Percentiles rank a stretch among this genome's conserved stretches.
Evolutionary conservation across 768 basidiomycete genomes (phyloP).

Genomic region (Cystobasidium onofrii): DNA sequence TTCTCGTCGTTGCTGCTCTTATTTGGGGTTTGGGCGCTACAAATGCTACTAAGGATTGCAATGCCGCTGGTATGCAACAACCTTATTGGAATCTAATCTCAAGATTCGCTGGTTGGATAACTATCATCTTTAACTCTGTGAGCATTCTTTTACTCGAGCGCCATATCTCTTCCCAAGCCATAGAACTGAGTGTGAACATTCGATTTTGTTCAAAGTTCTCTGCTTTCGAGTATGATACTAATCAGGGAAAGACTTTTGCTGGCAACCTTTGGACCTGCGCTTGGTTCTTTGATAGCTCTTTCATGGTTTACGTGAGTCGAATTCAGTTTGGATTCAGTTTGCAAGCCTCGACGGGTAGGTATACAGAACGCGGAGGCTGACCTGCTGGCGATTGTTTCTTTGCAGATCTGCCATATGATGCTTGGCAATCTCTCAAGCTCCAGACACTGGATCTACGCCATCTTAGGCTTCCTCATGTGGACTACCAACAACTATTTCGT

Average conservation of each 20-base stretch:
- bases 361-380: background rate
- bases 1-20: conserved; percentile 41
- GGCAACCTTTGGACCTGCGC: conserved; percentile 44
- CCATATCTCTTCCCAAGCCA: too few species aligned
- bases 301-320: conserved; percentile 37
- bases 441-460: conserved; percentile 43
- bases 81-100: conserved; percentile 42
- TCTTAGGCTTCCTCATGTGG: conserved; percentile 43
- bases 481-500: conserved; percentile 43
- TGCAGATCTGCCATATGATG: conserved; percentile 41
- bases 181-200: too few species aligned
- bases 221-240: conserved; percentile 39
- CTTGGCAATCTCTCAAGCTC: conserved; percentile 43
- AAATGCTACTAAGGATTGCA: conserved; percentile 40
- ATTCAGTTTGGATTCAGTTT: background rate
- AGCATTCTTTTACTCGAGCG: too few species aligned
- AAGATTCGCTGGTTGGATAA: conserved; percentile 40
- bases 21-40: conserved; percentile 43
- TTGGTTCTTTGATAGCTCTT: conserved; percentile 44
- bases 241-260: conserved; percentile 41
- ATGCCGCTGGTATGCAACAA: conserved; percentile 42
- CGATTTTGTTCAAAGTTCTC: too few species aligned
- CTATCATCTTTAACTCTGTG: conserved; percentile 41
- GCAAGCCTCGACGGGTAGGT: background rate
- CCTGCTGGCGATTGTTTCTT: background rate